Conservation (phyloP, 495 filamentous ascomycete genomes). For the Podospora anserina region DNA sequence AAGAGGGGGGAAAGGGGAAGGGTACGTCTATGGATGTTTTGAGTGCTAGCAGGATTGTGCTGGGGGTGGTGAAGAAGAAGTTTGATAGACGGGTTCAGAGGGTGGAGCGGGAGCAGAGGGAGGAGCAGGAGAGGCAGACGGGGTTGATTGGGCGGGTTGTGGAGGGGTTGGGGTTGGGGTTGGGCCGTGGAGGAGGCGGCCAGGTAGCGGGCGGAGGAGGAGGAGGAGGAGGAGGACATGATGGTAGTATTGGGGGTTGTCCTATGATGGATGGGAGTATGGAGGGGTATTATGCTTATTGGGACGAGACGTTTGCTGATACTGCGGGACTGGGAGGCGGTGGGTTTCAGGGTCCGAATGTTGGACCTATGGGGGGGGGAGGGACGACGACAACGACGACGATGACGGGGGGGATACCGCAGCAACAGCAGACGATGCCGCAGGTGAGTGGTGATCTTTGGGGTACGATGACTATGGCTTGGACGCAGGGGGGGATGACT, state of each 20-base stretch:
- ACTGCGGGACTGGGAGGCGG: neutral
- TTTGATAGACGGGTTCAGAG: constrained; percentile 35
- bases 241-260: constrained; percentile 27
- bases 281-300: constrained; percentile 39
- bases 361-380: neutral
- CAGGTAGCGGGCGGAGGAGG: neutral
- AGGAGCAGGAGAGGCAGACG: constrained; percentile 10
- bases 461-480: constrained; percentile 25
- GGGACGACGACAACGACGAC: neutral
- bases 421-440: neutral
- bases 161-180: neutral
- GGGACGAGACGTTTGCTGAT: constrained; percentile 36
- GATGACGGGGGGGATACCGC: neutral
- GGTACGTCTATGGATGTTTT: constrained; percentile 30
- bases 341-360: neutral
- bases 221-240: constrained; percentile 10
- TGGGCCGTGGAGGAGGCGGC: constrained; percentile 5
- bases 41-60: constrained; percentile 39
- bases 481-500: constrained; percentile 14
- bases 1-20: constrained; percentile 11
- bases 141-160: neutral
- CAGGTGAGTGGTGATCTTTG: constrained; percentile 23
- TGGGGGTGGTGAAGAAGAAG: constrained; percentile 39
- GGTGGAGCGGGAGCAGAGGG: constrained; percentile 25
- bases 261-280: constrained; percentile 49